Conservation (phyloP, 2,329 filamentous ascomycete genomes). For the Apiospora kogelbergensis region DNA sequence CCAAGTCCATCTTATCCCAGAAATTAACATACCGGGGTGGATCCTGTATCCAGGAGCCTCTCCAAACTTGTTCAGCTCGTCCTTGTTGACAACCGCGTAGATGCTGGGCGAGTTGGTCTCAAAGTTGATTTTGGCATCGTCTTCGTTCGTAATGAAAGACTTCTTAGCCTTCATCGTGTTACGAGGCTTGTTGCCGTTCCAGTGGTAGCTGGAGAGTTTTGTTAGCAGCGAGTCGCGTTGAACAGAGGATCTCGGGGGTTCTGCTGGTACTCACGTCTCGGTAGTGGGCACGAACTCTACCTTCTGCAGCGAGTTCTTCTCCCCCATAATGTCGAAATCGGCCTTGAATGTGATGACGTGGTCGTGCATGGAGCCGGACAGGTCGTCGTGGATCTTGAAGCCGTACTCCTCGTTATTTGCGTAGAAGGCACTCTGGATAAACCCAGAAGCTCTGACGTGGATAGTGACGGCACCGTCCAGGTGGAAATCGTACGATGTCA, state of each 20-base stretch:
- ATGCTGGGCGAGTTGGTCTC: slow-evolving; percentile 16
- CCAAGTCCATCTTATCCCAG: neutral
- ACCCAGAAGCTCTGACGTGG: slow-evolving; percentile 33
- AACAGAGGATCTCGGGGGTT: neutral
- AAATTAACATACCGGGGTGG: slow-evolving; percentile 25
- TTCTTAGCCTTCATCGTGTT: neutral
- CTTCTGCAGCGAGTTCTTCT: slow-evolving; percentile 24
- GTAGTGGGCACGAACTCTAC: slow-evolving; percentile 21
- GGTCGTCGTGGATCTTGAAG: slow-evolving; percentile 32
- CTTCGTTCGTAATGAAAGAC: neutral
- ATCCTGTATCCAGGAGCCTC: slow-evolving; percentile 40
- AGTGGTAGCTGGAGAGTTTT: slow-evolving; percentile 35
- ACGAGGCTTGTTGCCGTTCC: slow-evolving; percentile 22
- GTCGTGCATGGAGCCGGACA: slow-evolving; percentile 35
- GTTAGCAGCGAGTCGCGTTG: neutral
- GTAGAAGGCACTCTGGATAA: slow-evolving; percentile 32
- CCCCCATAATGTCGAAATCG: slow-evolving; percentile 35
- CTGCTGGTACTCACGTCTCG: slow-evolving; percentile 25
- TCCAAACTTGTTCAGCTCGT: slow-evolving; percentile 29
- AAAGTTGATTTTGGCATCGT: neutral
- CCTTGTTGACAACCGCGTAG: slow-evolving; percentile 37
- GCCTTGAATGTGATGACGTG: slow-evolving; percentile 37
- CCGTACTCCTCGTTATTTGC: slow-evolving; percentile 32
- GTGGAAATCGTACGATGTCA: slow-evolving; percentile 41
- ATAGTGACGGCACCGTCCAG: slow-evolving; percentile 41